These are phyloP conservation scores for Sporothrix humicola DNA, from an alignment of 2,329 filamentous ascomycete species.

Conservation along the genomic window DNA sequence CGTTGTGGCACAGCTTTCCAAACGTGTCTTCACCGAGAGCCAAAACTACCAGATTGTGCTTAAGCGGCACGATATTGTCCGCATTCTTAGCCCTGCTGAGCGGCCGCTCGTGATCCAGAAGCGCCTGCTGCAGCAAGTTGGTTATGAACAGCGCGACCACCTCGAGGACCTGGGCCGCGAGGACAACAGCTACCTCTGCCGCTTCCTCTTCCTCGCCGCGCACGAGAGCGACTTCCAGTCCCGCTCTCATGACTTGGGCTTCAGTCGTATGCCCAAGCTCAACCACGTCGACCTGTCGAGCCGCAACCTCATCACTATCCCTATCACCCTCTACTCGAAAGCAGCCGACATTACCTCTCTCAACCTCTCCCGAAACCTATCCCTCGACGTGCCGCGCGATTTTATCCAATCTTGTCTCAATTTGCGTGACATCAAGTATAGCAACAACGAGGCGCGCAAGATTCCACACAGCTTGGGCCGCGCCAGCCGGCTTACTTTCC, in stretches of 20 bases:
- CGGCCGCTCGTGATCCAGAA: conserved; percentile 91
- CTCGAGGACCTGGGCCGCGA: conserved; percentile 94
- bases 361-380: conserved; percentile 90
- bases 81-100: conserved; percentile 78
- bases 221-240: conserved; percentile 82
- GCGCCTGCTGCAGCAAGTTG: conserved; percentile 84
- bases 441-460: conserved; percentile 88
- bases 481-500: conserved; percentile 79
- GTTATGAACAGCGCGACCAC: conserved; percentile 83
- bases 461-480: conserved; percentile 83
- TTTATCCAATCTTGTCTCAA: conserved; percentile 94
- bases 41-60: conserved; percentile 95
- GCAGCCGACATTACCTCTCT: conserved; percentile 91
- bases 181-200: conserved; percentile 95
- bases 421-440: conserved; percentile 92
- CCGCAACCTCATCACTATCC: conserved; percentile 90
- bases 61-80: conserved; percentile 86
- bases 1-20: conserved; percentile 86
- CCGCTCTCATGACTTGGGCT: conserved; percentile 76
- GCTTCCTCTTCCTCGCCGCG: conserved; percentile 91
- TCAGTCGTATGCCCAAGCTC: conserved; percentile 85
- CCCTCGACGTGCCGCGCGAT: conserved; percentile 89
- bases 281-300: conserved; percentile 92
- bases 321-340: conserved; percentile 90
- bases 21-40: conserved; percentile 92